Evolutionary conservation across 306 rosid species (phyloP), one percentile per base, ranked within the genome.

Genomic region (Dalbergia oliveri): DNA sequence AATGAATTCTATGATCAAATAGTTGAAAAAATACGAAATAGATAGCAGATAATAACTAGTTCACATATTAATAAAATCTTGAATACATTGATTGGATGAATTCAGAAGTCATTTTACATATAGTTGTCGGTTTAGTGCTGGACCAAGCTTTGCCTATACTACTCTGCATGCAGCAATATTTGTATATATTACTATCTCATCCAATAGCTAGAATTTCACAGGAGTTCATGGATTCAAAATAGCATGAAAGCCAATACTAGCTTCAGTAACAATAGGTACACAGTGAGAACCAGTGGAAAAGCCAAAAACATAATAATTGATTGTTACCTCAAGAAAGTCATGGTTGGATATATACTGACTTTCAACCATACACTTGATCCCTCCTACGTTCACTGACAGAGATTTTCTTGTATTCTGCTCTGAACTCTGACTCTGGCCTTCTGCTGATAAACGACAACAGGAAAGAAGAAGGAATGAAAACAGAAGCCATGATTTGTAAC

Each of bases 321-420:
- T 56, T 66, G 72, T 76, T 89, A 95, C 99, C 99, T 95, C 92
- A 54, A 88, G 91, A 85, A 95, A 95, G 71, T 87, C 94, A n/a
- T 92, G 88, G 90, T 95, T 95, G 81, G 98, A 93, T 82, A 95
- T 58, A 60, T 84, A 90, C 54, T 80, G 96, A 81, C 89, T 87
- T 80, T 87, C 88, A 21, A 93, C 92, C 76, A 80, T 77, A 81
- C 92, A 90, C 78, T 86, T 84, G 70, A 89, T 76, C 33, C 93
- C 93, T 63, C 92, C 90, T 49, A 91, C 87, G 56, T 83, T 86
- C 66, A 91, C 99, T 6, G 71, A 79, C 73, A 95, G 19, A 47
- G 93, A 86, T 31, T 59, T 86, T 83, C 82, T 80, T 26, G 64
- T 71, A 58, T 83, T 86, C 56, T 78, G 83, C 44, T 82, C 73